Evolutionary conservation across 352 stramenopile species (phyloP), one percentile per base, ranked within the genome.

Genomic region (Phytophthora rubi): DNA sequence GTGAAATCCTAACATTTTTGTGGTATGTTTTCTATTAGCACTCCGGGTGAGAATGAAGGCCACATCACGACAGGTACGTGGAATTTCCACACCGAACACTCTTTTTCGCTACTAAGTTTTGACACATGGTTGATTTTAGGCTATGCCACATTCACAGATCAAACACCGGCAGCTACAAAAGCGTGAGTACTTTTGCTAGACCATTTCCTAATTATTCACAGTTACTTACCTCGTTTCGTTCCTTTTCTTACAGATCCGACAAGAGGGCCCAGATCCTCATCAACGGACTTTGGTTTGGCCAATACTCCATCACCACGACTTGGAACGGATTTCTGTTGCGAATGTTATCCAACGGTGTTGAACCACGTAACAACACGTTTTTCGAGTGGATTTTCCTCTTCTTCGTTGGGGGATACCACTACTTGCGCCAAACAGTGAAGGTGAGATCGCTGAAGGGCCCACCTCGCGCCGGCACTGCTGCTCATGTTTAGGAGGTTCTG

Each of bases 301-400:
- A 91, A 53, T 92, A 83, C 67, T 75, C 77, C 10, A 84, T 92
- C 69, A 89, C 84, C 2, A 91, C 81, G 47, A 82, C 87, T 30
- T 78, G 75, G 62, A 75, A 80, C 5, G 71, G 85, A 23, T 76
- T 81, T 16, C 35, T 91, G 28, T 54, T 88, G 30, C 81, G 82
- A n/a, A 65, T 87, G 70, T 63, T 91, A 13, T 58, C 54, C 37
- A 92, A 91, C 53, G 86, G 86, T n/a, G 75, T 90, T 13, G 73
- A 68, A 7, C 84, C 84, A n/a, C 84, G 86, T 28, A 81, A 82
- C 48, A 94, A 92, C 65, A 84, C 62, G 3, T 73, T 75, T n/a
- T 42, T 92, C 5, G 86, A 94, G 68, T 72, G 84, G 23, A 70
- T 90, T 35, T 64, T 82, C 52, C 49, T 91, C 51, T 80, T 85